These are phyloP conservation scores for Skeletonema potamos DNA, from an alignment of 108 stramenopile species.

Conservation along the genomic window DNA sequence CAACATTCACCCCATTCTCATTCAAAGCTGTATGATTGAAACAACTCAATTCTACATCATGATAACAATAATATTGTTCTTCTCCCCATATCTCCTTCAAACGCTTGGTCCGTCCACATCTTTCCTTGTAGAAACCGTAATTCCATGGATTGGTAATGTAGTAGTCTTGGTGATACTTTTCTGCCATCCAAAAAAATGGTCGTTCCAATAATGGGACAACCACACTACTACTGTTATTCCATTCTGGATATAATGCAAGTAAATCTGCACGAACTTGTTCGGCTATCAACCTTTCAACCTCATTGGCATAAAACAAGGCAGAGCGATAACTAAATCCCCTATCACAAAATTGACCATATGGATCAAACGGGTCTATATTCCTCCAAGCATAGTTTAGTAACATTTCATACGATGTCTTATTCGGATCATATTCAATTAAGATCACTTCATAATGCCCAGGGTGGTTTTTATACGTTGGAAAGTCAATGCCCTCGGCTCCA, in stretches of 20 bases:
- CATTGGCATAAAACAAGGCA: conserved; percentile 1
- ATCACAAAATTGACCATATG: conserved; percentile 2
- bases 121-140: conserved; percentile 4
- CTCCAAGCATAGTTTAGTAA: too few relatives aligned
- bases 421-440: conserved; percentile 2
- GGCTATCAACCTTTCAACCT: not conserved
- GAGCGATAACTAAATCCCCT: not conserved
- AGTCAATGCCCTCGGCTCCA: not conserved
- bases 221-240: not conserved
- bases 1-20: not conserved
- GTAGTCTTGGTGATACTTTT: conserved; percentile 3
- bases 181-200: not conserved
- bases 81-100: conserved; percentile 6
- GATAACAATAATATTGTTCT: conserved; percentile 6
- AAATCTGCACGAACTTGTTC: not conserved
- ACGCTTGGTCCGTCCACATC: not conserved
- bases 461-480: conserved; percentile 3
- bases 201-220: not conserved
- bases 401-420: not conserved
- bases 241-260: too few relatives aligned
- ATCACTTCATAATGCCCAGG: conserved; percentile 4
- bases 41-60: conserved; percentile 1
- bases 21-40: not conserved
- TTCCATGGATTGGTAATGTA: conserved; percentile 2
- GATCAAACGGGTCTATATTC: not conserved